Percentiles rank a stretch among this genome's conserved stretches.
Evolutionary conservation across 208 protist genomes (phyloP).

Genomic region (Balamuthia mandrillaris): DNA sequence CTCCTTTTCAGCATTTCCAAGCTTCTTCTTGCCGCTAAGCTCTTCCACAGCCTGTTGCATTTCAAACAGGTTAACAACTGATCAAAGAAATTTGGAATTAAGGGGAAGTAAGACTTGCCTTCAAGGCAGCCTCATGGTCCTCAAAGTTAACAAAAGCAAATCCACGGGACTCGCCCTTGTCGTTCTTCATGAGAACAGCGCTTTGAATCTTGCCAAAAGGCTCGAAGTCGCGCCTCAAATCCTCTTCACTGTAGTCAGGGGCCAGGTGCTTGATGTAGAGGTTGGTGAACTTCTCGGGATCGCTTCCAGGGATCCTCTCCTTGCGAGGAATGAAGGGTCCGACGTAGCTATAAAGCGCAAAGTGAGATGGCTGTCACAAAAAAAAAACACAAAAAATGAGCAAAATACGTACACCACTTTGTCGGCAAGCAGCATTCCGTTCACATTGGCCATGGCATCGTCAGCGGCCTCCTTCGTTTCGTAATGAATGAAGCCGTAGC

Average conservation of each 20-base stretch:
- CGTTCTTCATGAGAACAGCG: conserved; percentile 80
- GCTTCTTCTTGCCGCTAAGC: conserved; percentile 71
- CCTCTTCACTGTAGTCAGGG: conserved; percentile 80
- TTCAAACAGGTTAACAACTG: background rate
- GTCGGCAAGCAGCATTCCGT: conserved; percentile 88
- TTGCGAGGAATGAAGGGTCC: conserved; percentile 90
- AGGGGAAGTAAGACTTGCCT: conserved; percentile 73
- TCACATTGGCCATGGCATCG: conserved; percentile 92
- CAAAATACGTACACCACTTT: conserved; percentile 82
- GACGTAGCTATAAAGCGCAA: too few species aligned
- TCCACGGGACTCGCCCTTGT: conserved; percentile 87
- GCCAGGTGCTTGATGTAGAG: conserved; percentile 97
- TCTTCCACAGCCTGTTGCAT: conserved; percentile 57
- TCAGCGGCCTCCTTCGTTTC: conserved; percentile 91
- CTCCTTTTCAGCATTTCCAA: conserved; percentile 77
- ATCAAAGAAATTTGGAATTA: background rate
- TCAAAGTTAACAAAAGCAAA: conserved; percentile 98
- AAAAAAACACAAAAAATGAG: background rate
- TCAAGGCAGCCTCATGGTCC: conserved; percentile 88
- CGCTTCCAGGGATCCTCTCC: conserved; percentile 81
- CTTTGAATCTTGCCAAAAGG: background rate
- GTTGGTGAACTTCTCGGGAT: conserved; percentile 86
- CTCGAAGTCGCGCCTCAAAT: conserved; percentile 65
- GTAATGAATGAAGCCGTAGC: conserved; percentile 99
- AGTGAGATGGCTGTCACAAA: too few species aligned